These are phyloP conservation scores for Yamadazyma phyllophila DNA, from an alignment of 805 yeast species.

Conservation along the genomic window DNA sequence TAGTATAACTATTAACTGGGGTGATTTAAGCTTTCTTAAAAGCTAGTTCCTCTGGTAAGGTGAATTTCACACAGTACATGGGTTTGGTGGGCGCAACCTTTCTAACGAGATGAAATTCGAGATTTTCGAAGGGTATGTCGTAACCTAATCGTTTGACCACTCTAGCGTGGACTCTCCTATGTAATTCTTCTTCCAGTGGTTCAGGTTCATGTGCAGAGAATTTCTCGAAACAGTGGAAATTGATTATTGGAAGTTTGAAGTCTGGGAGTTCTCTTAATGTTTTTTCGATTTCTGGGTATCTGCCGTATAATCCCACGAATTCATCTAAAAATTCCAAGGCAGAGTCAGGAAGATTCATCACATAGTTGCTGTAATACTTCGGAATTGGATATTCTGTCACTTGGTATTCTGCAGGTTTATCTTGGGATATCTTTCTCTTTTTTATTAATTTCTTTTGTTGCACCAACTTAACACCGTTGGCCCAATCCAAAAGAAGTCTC, in stretches of 20 bases:
- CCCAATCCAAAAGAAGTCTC: slow-evolving; percentile 47
- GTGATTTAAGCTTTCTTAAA: slow-evolving; percentile 27
- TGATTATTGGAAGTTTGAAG: slow-evolving; percentile 68
- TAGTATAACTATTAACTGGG: neutral
- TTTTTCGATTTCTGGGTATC: slow-evolving; percentile 33
- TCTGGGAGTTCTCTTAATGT: slow-evolving; percentile 38
- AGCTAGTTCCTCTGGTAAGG: slow-evolving; percentile 66
- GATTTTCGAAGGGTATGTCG: slow-evolving; percentile 45
- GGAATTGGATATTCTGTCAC: slow-evolving; percentile 44
- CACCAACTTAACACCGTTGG: slow-evolving; percentile 28
- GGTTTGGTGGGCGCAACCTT: slow-evolving; percentile 96
- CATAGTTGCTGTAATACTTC: slow-evolving; percentile 62
- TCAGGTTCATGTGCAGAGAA: slow-evolving; percentile 72
- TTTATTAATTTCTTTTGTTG: slow-evolving; percentile 33
- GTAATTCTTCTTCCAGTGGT: slow-evolving; percentile 66
- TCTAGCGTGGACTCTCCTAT: slow-evolving; percentile 58
- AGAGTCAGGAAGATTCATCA: slow-evolving; percentile 94
- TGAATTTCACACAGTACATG: slow-evolving; percentile 86
- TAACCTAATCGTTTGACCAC: slow-evolving; percentile 44
- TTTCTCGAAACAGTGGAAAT: slow-evolving; percentile 92
- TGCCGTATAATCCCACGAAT: slow-evolving; percentile 66
- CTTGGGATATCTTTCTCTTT: slow-evolving; percentile 37
- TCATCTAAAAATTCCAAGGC: slow-evolving; percentile 81
- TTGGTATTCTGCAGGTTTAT: slow-evolving; percentile 30
- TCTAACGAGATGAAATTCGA: slow-evolving; percentile 80